Base-by-base conservation (phyloP, 768 basidiomycete species). In the Russula sp. region DNA sequence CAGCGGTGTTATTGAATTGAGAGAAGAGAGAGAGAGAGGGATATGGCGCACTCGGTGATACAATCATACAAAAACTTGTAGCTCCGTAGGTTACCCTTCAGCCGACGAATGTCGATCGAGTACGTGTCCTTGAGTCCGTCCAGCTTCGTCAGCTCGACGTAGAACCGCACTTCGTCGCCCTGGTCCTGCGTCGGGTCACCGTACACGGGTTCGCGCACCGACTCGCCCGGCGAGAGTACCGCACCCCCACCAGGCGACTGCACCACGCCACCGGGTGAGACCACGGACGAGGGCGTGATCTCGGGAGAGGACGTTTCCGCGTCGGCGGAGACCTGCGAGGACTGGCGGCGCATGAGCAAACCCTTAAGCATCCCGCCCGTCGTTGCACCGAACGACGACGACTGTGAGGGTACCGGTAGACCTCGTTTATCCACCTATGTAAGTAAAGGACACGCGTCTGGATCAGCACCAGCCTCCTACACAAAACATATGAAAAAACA, bases 161-260 rank as follows among this genome's bases (percentile, higher is more conserved):
- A 91, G 78, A 98, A 98, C 67, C 91, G 85, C 67, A 99, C 93
- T 83, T 98, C 97, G 68, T 96, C 96, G 35, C 93, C 93, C 20
- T 84, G 83, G 70, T 98, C 97, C 67, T 89, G 83, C 5, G 79
- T 71, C n/a, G 76, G 67, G 59, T 90, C 90, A 14, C 95, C 95
- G 69, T 96, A 98, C 22, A 87, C 70, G 22, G 85, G 75, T 58
- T 87, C 82, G n/a, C 69, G 66, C 54, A 74, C 74, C n/a, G 76
- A 41, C 8, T 72, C 67, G n/a, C 71, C 64, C 4, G 68, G 59
- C 25, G 56, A 63, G 36, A 65, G 61, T 29, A 29, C 25, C 11
- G 47, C 64, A 56, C 16, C 70, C 54, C 13, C 62, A 45, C 55
- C 68, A 59, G 16, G 67, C 62, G 48, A 65, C 35, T 56, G 56